A percentile compares a stretch with the other conserved stretches of the same genome.
Evolutionary conservation across 31 red algal species (phyloP).

Genomic region (Asparagopsis taxiformis): DNA sequence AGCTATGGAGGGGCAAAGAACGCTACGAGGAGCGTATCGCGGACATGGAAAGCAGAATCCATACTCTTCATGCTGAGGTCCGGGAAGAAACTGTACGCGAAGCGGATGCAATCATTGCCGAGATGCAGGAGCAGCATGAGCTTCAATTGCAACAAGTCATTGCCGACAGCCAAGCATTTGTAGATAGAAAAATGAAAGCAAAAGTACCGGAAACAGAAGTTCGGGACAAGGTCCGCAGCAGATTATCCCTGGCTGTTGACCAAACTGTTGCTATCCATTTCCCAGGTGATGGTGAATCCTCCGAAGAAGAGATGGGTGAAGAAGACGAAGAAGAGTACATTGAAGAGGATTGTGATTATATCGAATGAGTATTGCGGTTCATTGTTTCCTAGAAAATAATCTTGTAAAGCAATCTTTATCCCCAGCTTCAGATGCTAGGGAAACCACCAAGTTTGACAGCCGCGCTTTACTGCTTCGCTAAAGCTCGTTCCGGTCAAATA

Average conservation of each 20-base stretch:
- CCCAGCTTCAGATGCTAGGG: too few relatives aligned
- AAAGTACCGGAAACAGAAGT: neutral
- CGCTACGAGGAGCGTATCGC: neutral
- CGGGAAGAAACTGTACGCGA: neutral
- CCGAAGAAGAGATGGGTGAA: conserved; percentile 6
- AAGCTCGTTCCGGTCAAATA: too few relatives aligned
- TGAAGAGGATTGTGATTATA: conserved; percentile 5
- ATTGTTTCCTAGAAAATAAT: too few relatives aligned
- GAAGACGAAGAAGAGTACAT: conserved; percentile 24
- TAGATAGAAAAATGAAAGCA: neutral
- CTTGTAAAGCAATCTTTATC: too few relatives aligned
- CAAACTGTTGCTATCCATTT: neutral
- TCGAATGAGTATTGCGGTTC: too few relatives aligned
- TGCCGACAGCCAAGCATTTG: neutral
- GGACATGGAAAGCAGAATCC: neutral
- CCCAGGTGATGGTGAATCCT: conserved; percentile 10
- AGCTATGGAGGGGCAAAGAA: conserved; percentile 13
- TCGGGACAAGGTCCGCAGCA: neutral
- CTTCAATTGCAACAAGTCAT: neutral
- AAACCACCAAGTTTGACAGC: too few relatives aligned
- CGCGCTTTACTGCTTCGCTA: too few relatives aligned
- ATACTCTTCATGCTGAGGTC: neutral
- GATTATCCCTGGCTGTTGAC: neutral
- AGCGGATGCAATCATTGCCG: neutral
- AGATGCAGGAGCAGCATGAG: neutral